Conservation (phyloP, 805 yeast species). For the Cyberlindnera suaveolens region DNA sequence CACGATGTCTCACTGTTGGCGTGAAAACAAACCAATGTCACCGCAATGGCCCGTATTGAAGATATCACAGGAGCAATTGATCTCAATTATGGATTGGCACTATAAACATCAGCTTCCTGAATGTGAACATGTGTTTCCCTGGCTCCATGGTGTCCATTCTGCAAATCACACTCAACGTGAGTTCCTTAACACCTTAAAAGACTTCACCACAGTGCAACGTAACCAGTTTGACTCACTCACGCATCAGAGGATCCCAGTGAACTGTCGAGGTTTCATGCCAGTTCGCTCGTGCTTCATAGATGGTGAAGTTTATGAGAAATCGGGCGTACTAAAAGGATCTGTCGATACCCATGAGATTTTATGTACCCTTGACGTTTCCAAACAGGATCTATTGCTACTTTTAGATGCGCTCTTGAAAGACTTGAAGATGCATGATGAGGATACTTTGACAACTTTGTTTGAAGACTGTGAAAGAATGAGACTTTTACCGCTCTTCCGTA, state of each 20-base stretch:
- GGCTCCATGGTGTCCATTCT: slow-evolving; percentile 66
- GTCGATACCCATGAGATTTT: slow-evolving; percentile 50
- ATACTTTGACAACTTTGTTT: slow-evolving; percentile 13
- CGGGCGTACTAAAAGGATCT: slow-evolving; percentile 48
- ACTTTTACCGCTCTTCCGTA: slow-evolving; percentile 46
- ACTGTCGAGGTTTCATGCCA: slow-evolving; percentile 18
- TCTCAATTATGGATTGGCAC: slow-evolving; percentile 16
- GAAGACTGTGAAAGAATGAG: slow-evolving; percentile 25
- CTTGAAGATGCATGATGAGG: slow-evolving; percentile 15
- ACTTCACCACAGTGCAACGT: slow-evolving; percentile 17
- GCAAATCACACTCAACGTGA: slow-evolving; percentile 23
- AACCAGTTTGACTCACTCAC: slow-evolving; percentile 19
- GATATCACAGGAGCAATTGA: slow-evolving; percentile 16
- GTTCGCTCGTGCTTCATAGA: slow-evolving; percentile 23
- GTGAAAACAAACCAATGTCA: slow-evolving; percentile 3
- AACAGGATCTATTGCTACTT: slow-evolving; percentile 25
- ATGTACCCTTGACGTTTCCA: slow-evolving; percentile 39
- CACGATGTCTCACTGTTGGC: slow-evolving; percentile 16
- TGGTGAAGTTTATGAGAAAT: slow-evolving; percentile 9
- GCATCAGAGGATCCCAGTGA: slow-evolving; percentile 16
- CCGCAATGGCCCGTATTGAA: slow-evolving; percentile 16
- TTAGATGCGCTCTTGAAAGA: slow-evolving; percentile 18
- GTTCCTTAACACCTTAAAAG: slow-evolving; percentile 16
- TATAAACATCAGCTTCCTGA: slow-evolving; percentile 44
- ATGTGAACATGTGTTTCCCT: slow-evolving; percentile 71